These are phyloP conservation scores for Fusarium sp. DNA, from an alignment of 2,329 filamentous ascomycete genomes.

Conservation along the genomic window DNA sequence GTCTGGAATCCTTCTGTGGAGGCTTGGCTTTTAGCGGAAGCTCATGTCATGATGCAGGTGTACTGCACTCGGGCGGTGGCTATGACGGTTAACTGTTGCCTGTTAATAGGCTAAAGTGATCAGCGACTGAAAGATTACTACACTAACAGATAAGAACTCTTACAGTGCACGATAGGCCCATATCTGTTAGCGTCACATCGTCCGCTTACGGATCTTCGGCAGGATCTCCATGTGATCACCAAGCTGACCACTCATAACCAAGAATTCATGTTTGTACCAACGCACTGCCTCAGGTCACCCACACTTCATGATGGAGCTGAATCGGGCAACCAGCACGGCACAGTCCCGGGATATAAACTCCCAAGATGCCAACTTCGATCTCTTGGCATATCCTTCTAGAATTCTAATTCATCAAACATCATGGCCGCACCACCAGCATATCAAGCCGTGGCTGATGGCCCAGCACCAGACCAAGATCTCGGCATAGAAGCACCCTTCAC, in stretches of 20 bases:
- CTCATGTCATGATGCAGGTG: neutral
- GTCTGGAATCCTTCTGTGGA: neutral
- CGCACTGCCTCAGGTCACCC: conserved; percentile 14
- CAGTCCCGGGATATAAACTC: conserved; percentile 19
- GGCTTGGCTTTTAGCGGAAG: neutral
- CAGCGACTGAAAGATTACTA: fast-evolving
- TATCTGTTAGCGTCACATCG: neutral
- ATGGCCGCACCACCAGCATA: conserved; percentile 34
- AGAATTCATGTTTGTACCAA: neutral
- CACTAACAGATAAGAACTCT: neutral
- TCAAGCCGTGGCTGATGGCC: conserved; percentile 1
- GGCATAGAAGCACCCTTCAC: conserved; percentile 26
- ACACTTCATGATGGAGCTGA: neutral
- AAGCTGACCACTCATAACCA: neutral
- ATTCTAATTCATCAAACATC: neutral
- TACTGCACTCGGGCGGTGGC: neutral
- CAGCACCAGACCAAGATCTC: conserved; percentile 2
- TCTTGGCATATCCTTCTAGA: neutral
- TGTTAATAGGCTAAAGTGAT: neutral
- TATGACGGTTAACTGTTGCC: neutral
- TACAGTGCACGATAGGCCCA: fast-evolving
- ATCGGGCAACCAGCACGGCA: neutral
- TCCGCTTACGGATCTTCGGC: conserved; percentile 22
- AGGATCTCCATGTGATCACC: conserved; percentile 8
- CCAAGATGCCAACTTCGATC: neutral